Conservation (phyloP, 139 green algal species). For the Chlorella sp. region DNA sequence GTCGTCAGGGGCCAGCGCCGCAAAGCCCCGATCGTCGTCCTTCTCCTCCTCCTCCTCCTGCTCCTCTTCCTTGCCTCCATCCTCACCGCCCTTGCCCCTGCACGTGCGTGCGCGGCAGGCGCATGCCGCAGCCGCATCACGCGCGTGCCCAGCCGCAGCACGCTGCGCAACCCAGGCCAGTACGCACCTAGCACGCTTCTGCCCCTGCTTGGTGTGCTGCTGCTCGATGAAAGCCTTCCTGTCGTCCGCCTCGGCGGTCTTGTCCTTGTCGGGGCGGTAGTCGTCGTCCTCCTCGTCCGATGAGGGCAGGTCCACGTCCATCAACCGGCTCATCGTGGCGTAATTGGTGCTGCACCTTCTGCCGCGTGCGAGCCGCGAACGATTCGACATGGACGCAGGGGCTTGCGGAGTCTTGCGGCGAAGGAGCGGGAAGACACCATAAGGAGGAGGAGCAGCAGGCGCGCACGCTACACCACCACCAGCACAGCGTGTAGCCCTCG, state of each 20-base stretch:
- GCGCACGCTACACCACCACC: no score
- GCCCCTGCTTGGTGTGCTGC: background rate
- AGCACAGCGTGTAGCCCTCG: no score
- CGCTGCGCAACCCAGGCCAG: background rate
- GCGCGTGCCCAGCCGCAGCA: background rate
- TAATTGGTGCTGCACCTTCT: no score
- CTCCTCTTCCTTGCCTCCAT: slow-evolving; percentile 10
- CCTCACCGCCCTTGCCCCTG: background rate
- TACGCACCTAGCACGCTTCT: background rate
- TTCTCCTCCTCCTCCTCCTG: slow-evolving; percentile 4
- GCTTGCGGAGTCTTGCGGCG: no score
- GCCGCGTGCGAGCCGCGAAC: no score
- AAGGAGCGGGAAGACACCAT: no score
- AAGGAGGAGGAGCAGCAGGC: no score
- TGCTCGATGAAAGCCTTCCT: background rate
- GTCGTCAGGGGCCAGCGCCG: background rate
- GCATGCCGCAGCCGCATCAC: background rate
- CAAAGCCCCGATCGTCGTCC: slow-evolving; percentile 1
- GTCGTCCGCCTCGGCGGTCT: slow-evolving; percentile 29
- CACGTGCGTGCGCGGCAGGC: background rate
- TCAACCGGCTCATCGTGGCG: no score
- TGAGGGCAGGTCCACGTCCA: background rate
- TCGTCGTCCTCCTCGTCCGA: slow-evolving; percentile 71
- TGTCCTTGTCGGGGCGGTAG: slow-evolving; percentile 47
- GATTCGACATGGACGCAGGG: no score